Conservation (phyloP, 805 yeast species). For the Clavispora vitiphila region DNA sequence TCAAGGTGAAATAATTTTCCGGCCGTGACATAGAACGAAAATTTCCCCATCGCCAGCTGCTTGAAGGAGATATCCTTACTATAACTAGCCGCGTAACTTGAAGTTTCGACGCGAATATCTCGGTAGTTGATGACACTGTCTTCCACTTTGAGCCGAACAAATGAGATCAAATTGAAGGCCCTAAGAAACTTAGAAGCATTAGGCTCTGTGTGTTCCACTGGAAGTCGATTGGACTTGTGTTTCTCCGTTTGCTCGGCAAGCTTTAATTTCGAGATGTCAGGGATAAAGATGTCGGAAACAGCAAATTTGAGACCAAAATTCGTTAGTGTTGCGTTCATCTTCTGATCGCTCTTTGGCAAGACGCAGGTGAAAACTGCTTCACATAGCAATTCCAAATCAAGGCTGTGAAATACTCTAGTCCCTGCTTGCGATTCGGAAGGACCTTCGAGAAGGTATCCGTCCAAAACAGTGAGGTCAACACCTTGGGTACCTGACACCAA, state of each 20-base stretch:
- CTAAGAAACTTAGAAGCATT: constrained; percentile 1
- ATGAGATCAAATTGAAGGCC: constrained; percentile 6
- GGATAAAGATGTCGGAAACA: constrained; percentile 7
- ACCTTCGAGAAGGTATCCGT: constrained; percentile 9
- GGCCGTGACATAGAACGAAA: constrained; percentile 23
- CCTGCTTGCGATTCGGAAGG: background rate
- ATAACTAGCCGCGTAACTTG: constrained; percentile 11
- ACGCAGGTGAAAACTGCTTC: constrained; percentile 6
- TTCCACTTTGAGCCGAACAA: constrained; percentile 14
- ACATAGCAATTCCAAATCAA: constrained; percentile 9
- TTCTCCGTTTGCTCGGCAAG: background rate
- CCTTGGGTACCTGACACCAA: constrained; percentile 1
- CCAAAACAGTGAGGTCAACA: constrained; percentile 7
- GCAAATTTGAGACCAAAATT: constrained; percentile 6
- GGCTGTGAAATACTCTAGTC: constrained; percentile 9
- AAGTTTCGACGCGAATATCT: constrained; percentile 8
- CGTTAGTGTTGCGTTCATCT: constrained; percentile 1
- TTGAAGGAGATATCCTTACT: constrained; percentile 9
- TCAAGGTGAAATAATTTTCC: constrained; percentile 24
- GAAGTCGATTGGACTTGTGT: background rate
- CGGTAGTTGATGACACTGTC: constrained; percentile 10
- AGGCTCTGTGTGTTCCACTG: background rate
- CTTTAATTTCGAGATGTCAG: constrained; percentile 5
- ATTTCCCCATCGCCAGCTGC: constrained; percentile 10
- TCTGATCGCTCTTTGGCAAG: background rate